Evolutionary conservation across 2,329 filamentous ascomycete species (phyloP), one percentile per base, ranked within the genome.

Genomic region (Aspergillus sp.): DNA sequence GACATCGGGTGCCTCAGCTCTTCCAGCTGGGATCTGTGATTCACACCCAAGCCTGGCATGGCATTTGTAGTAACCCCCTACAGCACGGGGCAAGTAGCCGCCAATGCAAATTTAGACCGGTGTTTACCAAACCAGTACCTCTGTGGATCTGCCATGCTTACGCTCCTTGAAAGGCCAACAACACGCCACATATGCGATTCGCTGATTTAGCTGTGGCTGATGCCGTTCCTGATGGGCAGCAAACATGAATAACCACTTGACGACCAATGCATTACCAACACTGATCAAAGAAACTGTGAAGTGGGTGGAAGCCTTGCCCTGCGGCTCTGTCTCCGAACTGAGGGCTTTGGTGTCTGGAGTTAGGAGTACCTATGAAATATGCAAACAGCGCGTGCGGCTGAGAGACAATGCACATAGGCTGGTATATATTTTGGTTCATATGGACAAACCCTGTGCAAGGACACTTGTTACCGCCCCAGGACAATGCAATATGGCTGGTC

Each of bases 171-270:
- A 31, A 56, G 12, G 40, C 21, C 40, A 52, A 51, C 41, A 51
- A 23, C 37, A 15, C 25, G 21, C 48, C 43, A 37, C 21, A 43
- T n/a, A 15, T 40, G 15, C 33, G 14, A 55, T 55, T 55, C 25
- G 52, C 11, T n/a, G 12, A 14, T 35, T n/a, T 40, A 7, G 19
- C 33, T 52, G 41, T 52, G 55, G 55, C 48, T 57, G 33, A 41
- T 56, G 55, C 12, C 21, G 23, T 37, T n/a, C 33, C 37, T 41
- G 1, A 27, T 44, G 52, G 51, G 35, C 37, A 9, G 40, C 43
- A 41, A 25, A 23, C 15, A 12, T 27, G 15, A 46, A 27, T 37
- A 46, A 39, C 25, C 9, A 35, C 19, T 41, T 17, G 23, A 43
- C 27, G 15, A 27, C 41, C 17, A 53, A 12, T 19, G 25, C 5